Conservation (phyloP, 2,329 filamentous ascomycete species). For the Diaporthe amygdali region DNA sequence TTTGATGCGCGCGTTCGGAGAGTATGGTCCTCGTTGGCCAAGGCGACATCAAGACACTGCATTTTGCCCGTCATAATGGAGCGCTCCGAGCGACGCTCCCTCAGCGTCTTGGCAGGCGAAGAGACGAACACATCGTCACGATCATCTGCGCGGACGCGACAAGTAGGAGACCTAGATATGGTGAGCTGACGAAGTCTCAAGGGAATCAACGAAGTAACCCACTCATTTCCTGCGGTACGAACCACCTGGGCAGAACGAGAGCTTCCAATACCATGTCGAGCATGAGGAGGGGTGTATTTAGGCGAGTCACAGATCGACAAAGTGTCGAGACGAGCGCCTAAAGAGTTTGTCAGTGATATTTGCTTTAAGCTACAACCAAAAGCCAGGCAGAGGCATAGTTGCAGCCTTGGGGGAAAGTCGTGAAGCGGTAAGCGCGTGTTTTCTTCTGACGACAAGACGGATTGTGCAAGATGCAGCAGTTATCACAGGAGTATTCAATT, state of each 20-base stretch:
- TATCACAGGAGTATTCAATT: not conserved
- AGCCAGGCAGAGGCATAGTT: not conserved
- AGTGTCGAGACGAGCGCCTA: conserved; percentile 20
- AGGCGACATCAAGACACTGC: conserved; percentile 11
- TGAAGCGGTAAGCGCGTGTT: not conserved
- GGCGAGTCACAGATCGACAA: conserved; percentile 2
- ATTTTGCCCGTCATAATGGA: conserved; percentile 7
- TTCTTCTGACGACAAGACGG: not conserved
- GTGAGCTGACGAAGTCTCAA: not conserved
- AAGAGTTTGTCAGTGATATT: not conserved
- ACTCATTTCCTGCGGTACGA: conserved; percentile 9
- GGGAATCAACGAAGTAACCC: not conserved
- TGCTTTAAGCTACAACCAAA: not conserved
- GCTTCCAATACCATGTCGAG: conserved; percentile 5
- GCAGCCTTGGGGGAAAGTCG: not conserved
- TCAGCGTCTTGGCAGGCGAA: conserved; percentile 7
- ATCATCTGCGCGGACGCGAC: not conserved
- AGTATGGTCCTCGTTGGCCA: conserved; percentile 7
- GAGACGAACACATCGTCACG: conserved; percentile 17
- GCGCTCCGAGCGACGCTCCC: conserved; percentile 10
- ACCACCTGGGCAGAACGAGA: not conserved
- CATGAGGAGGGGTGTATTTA: conserved; percentile 21
- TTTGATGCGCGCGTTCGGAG: conserved; percentile 24
- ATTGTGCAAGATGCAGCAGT: not conserved
- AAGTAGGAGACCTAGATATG: not conserved